These are phyloP conservation scores for Colletotrichum neosansevieriae DNA, from an alignment of 2,329 filamentous ascomycete species.

Conservation along the genomic window DNA sequence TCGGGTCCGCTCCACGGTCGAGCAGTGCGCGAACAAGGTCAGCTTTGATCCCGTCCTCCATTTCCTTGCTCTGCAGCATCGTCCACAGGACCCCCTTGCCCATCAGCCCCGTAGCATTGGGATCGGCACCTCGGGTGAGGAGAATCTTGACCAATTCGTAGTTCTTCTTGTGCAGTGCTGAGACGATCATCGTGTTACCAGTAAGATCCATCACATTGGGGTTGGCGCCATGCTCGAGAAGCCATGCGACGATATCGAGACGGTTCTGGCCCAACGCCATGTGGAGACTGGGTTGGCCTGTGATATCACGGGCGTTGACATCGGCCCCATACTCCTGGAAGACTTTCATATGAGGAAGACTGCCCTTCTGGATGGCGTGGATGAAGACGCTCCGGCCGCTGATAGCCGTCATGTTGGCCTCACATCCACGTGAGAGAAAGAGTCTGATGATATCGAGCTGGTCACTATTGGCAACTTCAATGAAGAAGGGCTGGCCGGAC, in stretches of 20 bases:
- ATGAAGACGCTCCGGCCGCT: constrained; percentile 48
- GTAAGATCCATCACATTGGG: constrained; percentile 46
- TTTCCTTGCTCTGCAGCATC: constrained; percentile 30
- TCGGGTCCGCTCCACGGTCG: constrained; percentile 36
- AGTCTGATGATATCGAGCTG: constrained; percentile 40
- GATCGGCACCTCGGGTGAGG: constrained; percentile 42
- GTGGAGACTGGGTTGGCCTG: constrained; percentile 43
- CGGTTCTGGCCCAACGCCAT: constrained; percentile 45
- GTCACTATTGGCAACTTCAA: constrained; percentile 37
- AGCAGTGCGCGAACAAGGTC: constrained; percentile 24
- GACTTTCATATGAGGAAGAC: constrained; percentile 33
- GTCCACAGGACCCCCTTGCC: constrained; percentile 32
- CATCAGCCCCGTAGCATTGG: constrained; percentile 36
- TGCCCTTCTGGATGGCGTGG: constrained; percentile 44
- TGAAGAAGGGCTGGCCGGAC: constrained; percentile 33
- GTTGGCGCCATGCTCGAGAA: constrained; percentile 52
- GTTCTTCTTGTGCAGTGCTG: constrained; percentile 48
- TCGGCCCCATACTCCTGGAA: constrained; percentile 42
- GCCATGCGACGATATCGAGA: constrained; percentile 49
- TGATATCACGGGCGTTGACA: constrained; percentile 46
- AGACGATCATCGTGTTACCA: constrained; percentile 50
- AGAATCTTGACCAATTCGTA: constrained; percentile 39
- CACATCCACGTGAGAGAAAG: constrained; percentile 52
- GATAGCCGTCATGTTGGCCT: constrained; percentile 46
- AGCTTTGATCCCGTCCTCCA: constrained; percentile 25